Conservation (phyloP, 805 yeast species). For the Ogataea trehaloabstinens region DNA sequence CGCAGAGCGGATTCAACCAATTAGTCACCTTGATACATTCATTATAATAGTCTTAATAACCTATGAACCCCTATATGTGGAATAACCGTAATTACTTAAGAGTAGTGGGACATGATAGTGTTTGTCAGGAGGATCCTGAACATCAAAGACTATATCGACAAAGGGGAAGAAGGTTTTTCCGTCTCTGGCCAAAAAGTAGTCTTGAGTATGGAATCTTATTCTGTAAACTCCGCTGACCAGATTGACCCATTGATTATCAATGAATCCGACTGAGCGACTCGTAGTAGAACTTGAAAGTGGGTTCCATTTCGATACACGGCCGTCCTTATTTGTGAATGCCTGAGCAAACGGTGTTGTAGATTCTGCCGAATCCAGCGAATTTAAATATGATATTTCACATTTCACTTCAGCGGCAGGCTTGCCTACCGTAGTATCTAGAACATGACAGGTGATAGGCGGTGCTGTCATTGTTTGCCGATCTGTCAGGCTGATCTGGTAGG, state of each 20-base stretch:
- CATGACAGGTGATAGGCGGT: conserved; percentile 81
- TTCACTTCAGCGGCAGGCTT: conserved; percentile 77
- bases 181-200: conserved; percentile 49
- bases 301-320: conserved; percentile 71
- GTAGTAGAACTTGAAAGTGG: conserved; percentile 29
- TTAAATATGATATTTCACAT: conserved; percentile 53
- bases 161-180: conserved; percentile 73
- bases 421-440: conserved; percentile 81
- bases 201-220: conserved; percentile 73
- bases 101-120: conserved; percentile 91
- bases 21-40: no score
- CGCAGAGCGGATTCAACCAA: no score
- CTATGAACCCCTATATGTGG: conserved; percentile 80
- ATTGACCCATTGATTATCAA: conserved; percentile 38
- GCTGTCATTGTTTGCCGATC: conserved; percentile 29
- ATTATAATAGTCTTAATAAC: no score
- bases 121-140: conserved; percentile 62
- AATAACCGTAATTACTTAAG: conserved; percentile 80
- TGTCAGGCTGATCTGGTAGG: no score
- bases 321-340: conserved; percentile 75
- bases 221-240: conserved; percentile 66
- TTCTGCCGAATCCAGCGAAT: conserved; percentile 18
- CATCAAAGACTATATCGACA: conserved; percentile 74
- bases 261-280: conserved; percentile 11
- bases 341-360: conserved; percentile 51